Evolutionary conservation across 2,329 filamentous ascomycete genomes (phyloP).

Genomic region (Stagonosporopsis chrysanthemi): DNA sequence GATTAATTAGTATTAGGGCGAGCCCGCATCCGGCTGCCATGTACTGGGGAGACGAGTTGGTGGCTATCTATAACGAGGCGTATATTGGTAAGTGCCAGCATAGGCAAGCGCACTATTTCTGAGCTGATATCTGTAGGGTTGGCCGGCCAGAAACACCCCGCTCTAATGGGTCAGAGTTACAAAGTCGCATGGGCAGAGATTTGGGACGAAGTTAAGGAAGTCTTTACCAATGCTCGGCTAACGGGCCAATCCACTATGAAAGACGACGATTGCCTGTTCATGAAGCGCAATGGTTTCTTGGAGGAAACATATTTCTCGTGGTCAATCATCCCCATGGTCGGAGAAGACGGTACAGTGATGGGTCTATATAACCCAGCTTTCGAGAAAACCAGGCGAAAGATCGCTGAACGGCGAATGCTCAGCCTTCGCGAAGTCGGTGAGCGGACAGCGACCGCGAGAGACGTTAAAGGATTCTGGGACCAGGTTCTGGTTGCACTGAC

Average conservation of each 20-base stretch:
- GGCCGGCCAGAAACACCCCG: slow-evolving; percentile 78
- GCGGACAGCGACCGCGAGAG: slow-evolving; percentile 73
- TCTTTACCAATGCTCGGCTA: slow-evolving; percentile 71
- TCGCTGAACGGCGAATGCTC: slow-evolving; percentile 81
- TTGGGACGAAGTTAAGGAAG: slow-evolving; percentile 73
- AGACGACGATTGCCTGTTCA: slow-evolving; percentile 79
- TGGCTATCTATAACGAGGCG: slow-evolving; percentile 76
- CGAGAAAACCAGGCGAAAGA: slow-evolving; percentile 79
- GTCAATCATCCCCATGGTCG: slow-evolving; percentile 80
- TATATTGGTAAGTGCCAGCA: slow-evolving; percentile 55
- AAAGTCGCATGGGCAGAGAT: slow-evolving; percentile 75
- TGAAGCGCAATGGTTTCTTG: slow-evolving; percentile 71
- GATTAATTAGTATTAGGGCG: slow-evolving; percentile 31
- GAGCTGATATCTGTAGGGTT: slow-evolving; percentile 51
- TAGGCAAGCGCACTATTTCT: neutral
- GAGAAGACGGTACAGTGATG: slow-evolving; percentile 74
- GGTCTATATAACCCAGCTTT: slow-evolving; percentile 83
- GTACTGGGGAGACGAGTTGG: slow-evolving; percentile 78
- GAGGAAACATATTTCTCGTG: slow-evolving; percentile 86
- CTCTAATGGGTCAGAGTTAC: slow-evolving; percentile 76
- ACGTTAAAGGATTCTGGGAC: slow-evolving; percentile 76
- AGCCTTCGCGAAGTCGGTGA: slow-evolving; percentile 80
- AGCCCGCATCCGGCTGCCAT: slow-evolving; percentile 68
- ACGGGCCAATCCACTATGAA: slow-evolving; percentile 85
- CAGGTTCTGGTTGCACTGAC: slow-evolving; percentile 73